phyloP scores from a whole-genome alignment of 805 yeast species.

The Teunomyces kruisii region DNA sequence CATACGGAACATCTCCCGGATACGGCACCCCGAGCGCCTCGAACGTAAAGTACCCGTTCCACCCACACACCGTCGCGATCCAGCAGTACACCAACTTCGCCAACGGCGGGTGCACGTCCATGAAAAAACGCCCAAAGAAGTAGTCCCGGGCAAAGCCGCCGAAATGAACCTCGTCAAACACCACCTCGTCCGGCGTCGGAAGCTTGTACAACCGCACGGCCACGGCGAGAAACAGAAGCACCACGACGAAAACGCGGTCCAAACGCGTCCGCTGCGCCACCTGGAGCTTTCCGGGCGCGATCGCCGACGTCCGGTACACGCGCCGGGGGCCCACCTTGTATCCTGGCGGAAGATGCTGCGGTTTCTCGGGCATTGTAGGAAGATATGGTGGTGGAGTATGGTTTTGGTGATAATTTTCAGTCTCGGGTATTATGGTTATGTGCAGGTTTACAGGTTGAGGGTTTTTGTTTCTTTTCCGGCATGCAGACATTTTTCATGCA shows the following conservation, averaged over 20 bases:
- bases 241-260: slow-evolving; percentile 21
- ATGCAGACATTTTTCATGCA: too few species aligned
- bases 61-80: slow-evolving; percentile 47
- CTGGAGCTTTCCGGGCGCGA: slow-evolving; percentile 15
- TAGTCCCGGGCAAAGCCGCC: slow-evolving; percentile 44
- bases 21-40: slow-evolving; percentile 47
- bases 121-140: slow-evolving; percentile 58
- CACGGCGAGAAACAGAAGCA: slow-evolving; percentile 22
- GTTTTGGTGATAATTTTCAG: too few species aligned
- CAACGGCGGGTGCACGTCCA: slow-evolving; percentile 75
- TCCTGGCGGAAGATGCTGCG: slow-evolving; percentile 18
- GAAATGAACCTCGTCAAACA: slow-evolving; percentile 50
- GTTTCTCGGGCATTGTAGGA: neutral
- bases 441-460: neutral
- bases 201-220: slow-evolving; percentile 32
- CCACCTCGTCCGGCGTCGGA: slow-evolving; percentile 37
- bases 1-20: slow-evolving; percentile 42
- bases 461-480: too few species aligned
- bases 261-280: slow-evolving; percentile 10
- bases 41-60: slow-evolving; percentile 39
- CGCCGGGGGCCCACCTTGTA: slow-evolving; percentile 31
- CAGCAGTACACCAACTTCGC: slow-evolving; percentile 59
- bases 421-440: too few species aligned
- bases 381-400: neutral
- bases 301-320: slow-evolving; percentile 26